Evolutionary conservation across 257 asterid species (phyloP), one percentile per base, ranked within the genome.

Genomic region (Asclepias syriaca): DNA sequence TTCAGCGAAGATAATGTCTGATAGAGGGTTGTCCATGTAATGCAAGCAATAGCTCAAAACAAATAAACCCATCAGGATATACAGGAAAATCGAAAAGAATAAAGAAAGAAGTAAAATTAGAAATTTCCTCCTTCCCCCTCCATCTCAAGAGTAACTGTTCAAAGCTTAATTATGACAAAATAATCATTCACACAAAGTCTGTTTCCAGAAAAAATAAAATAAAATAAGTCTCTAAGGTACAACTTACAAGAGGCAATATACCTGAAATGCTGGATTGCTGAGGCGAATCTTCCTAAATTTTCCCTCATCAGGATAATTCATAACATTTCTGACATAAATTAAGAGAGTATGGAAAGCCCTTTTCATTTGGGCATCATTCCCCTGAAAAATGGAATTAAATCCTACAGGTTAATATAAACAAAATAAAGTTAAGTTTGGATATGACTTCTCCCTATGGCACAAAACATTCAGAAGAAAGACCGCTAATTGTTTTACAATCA

Each of bases 201-300:
- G 32, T 8, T 21, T 55, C 16, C 18, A 14, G 6, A 60, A 65
- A 24, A 4, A 40, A 14, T 6, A 19, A 24, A 43, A 43, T 3
- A 4, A 34, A 34, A 34, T 3, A 40, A 9, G n/a, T 24, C 22
- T 56, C 21, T 57, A 10, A 0, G 14, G 7, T 18, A 37, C 48
- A 50, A 50, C 19, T 13, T 49, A 29, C 13, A 50, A 37, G 12
- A 51, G 54, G 16, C 73, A 39, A 6, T 74, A 55, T 72, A 91
- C 97, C 96, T 85, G 94, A 78, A 91, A 91, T 22, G 81, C 79
- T 15, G 96, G 93, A 79, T 87, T 91, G 81, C 74, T 78, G 61
- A 86, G 77, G 71, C 97, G 91, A 75, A 92, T 89, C 86, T 73
- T 89, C 87, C 96, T 84, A 81, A 88, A 92, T 82, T 81, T 92